Percentiles rank a stretch among this genome's conserved stretches.
These are phyloP conservation scores for Pleurotus pulmonarius DNA, from an alignment of 768 basidiomycete species.

Conservation along the genomic window DNA sequence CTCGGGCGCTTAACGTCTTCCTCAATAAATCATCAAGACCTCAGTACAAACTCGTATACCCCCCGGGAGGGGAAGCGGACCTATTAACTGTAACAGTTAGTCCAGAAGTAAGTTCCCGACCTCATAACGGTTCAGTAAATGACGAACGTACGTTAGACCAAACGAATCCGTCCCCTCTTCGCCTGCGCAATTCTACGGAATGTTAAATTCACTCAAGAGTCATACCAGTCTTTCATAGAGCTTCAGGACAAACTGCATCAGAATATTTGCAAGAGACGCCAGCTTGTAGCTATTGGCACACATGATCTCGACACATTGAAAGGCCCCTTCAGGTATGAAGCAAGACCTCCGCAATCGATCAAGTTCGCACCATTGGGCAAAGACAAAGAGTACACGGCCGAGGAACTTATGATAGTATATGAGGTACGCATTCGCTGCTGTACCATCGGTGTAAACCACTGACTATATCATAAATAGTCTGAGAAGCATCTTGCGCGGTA, in stretches of 20 bases:
- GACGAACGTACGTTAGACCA: constrained; percentile 45
- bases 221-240: constrained; percentile 97
- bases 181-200: constrained; percentile 90
- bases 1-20: constrained; percentile 82
- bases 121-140: neutral
- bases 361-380: constrained; percentile 89
- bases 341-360: constrained; percentile 79
- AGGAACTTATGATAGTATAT: constrained; percentile 90
- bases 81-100: constrained; percentile 67
- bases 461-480: constrained; percentile 43
- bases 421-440: constrained; percentile 55
- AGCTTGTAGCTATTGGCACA: constrained; percentile 94
- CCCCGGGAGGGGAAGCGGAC: constrained; percentile 59
- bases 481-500: constrained; percentile 91
- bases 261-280: constrained; percentile 87
- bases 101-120: constrained; percentile 58
- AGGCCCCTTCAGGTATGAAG: constrained; percentile 86
- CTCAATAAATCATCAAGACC: constrained; percentile 66
- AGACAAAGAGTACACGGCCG: constrained; percentile 73
- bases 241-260: constrained; percentile 99
- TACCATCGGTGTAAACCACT: neutral
- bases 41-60: constrained; percentile 69
- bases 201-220: constrained; percentile 80
- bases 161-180: constrained; percentile 84
- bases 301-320: constrained; percentile 92